Percentiles rank a stretch among this genome's conserved stretches.
These are phyloP conservation scores for Pilobolus umbonatus DNA, from an alignment of 192 early-diverging fungal genomes.

Conservation along the genomic window DNA sequence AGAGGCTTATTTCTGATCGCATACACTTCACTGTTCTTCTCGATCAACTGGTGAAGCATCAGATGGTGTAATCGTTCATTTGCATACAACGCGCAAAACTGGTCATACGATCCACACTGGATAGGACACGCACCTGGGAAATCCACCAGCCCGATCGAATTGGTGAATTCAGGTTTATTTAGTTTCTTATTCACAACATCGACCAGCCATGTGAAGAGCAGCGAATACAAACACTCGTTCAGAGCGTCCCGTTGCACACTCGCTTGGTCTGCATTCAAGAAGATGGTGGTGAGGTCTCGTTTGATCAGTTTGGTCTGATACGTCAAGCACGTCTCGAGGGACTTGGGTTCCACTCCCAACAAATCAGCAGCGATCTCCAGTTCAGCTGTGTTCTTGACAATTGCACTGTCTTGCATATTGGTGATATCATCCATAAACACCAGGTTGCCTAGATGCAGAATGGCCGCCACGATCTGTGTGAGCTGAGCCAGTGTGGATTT, in stretches of 20 bases:
- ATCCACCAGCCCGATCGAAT: conserved; percentile 80
- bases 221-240: conserved; percentile 69
- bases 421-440: conserved; percentile 66
- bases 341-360: conserved; percentile 67
- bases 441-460: conserved; percentile 84
- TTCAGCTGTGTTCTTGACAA: conserved; percentile 66
- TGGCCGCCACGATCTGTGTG: conserved; percentile 76
- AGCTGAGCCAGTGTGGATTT: conserved; percentile 71
- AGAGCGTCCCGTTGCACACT: conserved; percentile 62
- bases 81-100: conserved; percentile 72
- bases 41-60: conserved; percentile 64
- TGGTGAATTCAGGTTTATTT: conserved; percentile 56
- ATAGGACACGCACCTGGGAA: conserved; percentile 70
- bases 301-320: conserved; percentile 77
- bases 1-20: conserved; percentile 48
- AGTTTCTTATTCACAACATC: conserved; percentile 78
- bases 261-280: conserved; percentile 69
- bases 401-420: conserved; percentile 64
- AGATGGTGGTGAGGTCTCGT: conserved; percentile 73
- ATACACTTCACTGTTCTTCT: conserved; percentile 57
- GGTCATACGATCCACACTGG: conserved; percentile 52
- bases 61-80: conserved; percentile 85
- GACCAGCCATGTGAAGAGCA: conserved; percentile 75
- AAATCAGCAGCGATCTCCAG: conserved; percentile 76
- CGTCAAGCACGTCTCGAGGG: conserved; percentile 71